phyloP scores from a whole-genome alignment of 2,329 filamentous ascomycete species.

The Claviceps quebecensis region DNA sequence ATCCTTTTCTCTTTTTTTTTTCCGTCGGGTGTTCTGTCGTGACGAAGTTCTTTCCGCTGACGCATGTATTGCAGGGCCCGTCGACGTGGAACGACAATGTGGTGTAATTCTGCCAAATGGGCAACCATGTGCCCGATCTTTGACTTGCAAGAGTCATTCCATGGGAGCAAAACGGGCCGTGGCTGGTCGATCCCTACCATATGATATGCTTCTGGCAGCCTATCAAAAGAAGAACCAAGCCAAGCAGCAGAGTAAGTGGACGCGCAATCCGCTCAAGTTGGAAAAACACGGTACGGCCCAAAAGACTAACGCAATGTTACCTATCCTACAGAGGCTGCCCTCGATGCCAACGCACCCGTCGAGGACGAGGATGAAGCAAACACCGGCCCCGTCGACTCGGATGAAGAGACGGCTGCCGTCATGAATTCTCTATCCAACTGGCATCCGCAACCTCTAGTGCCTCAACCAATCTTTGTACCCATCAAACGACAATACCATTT shows the following conservation, averaged over 20 bases:
- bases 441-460: constrained; percentile 63
- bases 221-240: constrained; percentile 98
- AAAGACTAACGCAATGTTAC: not conserved
- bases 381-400: constrained; percentile 73
- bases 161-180: constrained; percentile 91
- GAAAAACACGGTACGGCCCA: not conserved
- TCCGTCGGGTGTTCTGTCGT: not conserved
- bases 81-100: constrained; percentile 88
- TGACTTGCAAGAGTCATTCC: constrained; percentile 89
- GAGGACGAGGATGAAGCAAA: constrained; percentile 76
- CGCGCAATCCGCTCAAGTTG: not conserved
- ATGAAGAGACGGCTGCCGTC: constrained; percentile 82
- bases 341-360: constrained; percentile 83
- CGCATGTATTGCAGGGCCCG: constrained; percentile 42
- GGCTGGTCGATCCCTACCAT: constrained; percentile 72
- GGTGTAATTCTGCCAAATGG: constrained; percentile 78
- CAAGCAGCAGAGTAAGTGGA: constrained; percentile 75
- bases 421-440: constrained; percentile 69
- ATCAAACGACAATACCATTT: constrained; percentile 51
- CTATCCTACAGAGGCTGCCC: constrained; percentile 58
- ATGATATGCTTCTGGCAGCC: constrained; percentile 78
- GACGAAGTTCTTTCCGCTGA: not conserved
- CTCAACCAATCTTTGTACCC: constrained; percentile 46
- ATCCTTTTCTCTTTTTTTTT: not conserved
- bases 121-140: constrained; percentile 69